These are phyloP conservation scores for Pseudogymnoascus sp. DNA, from an alignment of 2,329 filamentous ascomycete genomes.

Conservation along the genomic window DNA sequence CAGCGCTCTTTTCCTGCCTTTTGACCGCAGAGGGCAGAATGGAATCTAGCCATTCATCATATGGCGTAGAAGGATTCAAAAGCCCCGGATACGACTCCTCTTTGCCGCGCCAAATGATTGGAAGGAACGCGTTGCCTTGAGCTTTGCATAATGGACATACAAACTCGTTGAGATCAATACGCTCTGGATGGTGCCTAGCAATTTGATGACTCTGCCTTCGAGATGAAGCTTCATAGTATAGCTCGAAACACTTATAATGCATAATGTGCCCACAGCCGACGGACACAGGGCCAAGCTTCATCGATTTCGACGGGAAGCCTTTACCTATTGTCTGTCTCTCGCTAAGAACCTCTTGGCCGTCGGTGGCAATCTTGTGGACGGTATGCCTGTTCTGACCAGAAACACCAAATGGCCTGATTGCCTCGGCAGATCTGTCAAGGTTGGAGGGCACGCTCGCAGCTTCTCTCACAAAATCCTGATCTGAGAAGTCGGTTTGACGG, in stretches of 20 bases:
- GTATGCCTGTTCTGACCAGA: constrained; percentile 75
- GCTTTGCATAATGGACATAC: constrained; percentile 96
- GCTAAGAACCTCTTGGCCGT: constrained; percentile 60
- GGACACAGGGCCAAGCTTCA: constrained; percentile 68
- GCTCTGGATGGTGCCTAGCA: constrained; percentile 85
- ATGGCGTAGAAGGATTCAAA: constrained; percentile 49
- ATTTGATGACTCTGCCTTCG: constrained; percentile 87
- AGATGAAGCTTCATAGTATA: constrained; percentile 76
- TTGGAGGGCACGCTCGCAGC: constrained; percentile 68
- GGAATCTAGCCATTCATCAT: constrained; percentile 39
- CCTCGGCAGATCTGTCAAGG: constrained; percentile 77
- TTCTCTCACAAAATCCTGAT: constrained; percentile 78
- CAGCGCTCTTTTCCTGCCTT: constrained; percentile 39
- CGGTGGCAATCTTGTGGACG: constrained; percentile 66
- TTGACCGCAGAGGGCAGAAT: constrained; percentile 31
- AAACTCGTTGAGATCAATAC: constrained; percentile 72
- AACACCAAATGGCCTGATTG: constrained; percentile 80
- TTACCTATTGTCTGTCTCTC: constrained; percentile 81
- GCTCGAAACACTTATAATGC: constrained; percentile 93
- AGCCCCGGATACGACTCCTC: constrained; percentile 73
- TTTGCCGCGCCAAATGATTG: constrained; percentile 90
- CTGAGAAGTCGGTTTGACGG: constrained; percentile 74
- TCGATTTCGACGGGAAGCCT: constrained; percentile 67
- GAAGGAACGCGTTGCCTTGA: constrained; percentile 86
- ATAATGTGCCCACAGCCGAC: constrained; percentile 96